These are phyloP conservation scores for Phytopythium mirpurense DNA, from an alignment of 352 stramenopile species.

Conservation along the genomic window DNA sequence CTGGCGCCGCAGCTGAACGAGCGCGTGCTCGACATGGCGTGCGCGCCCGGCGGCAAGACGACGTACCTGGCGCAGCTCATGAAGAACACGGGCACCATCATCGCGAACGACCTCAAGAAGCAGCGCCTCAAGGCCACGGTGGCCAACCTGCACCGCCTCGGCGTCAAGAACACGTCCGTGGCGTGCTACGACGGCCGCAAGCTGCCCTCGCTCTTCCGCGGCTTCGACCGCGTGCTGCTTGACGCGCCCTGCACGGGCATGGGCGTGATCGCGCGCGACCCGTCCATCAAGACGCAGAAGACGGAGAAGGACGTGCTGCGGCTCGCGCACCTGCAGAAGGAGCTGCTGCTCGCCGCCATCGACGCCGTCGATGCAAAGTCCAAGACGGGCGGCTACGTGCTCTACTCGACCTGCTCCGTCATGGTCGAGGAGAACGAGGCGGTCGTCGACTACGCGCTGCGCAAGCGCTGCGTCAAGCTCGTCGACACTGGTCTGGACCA, in stretches of 20 bases:
- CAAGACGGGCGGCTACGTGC: conserved; percentile 95
- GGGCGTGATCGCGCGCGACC: conserved; percentile 98
- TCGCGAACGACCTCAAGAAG: conserved; percentile 99
- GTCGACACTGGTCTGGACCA: conserved; percentile 97
- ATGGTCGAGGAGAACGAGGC: conserved; percentile 94
- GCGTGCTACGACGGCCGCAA: conserved; percentile 97
- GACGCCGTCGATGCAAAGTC: conserved; percentile 96
- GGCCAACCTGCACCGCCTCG: conserved; percentile 98
- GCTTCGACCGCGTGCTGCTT: conserved; percentile 98
- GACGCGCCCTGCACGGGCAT: conserved; percentile 98
- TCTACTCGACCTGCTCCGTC: conserved; percentile 98
- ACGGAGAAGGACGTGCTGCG: conserved; percentile 89
- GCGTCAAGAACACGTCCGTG: conserved; percentile 97
- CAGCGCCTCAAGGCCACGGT: conserved; percentile 96
- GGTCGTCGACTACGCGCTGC: conserved; percentile 98
- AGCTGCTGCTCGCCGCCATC: conserved; percentile 98
- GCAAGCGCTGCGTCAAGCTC: conserved; percentile 98
- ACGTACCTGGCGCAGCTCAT: conserved; percentile 99
- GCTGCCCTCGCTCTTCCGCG: conserved; percentile 90
- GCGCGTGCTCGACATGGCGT: conserved; percentile 97
- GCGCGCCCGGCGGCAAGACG: conserved; percentile 98
- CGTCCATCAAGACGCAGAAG: conserved; percentile 98
- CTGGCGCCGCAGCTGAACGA: conserved; percentile 96
- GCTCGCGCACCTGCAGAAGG: conserved; percentile 98
- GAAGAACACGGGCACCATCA: conserved; percentile 97